These are phyloP conservation scores for Leccinum brunneo-olivaceum DNA, from an alignment of 1,284 basidiomycete genomes.

Conservation along the genomic window DNA sequence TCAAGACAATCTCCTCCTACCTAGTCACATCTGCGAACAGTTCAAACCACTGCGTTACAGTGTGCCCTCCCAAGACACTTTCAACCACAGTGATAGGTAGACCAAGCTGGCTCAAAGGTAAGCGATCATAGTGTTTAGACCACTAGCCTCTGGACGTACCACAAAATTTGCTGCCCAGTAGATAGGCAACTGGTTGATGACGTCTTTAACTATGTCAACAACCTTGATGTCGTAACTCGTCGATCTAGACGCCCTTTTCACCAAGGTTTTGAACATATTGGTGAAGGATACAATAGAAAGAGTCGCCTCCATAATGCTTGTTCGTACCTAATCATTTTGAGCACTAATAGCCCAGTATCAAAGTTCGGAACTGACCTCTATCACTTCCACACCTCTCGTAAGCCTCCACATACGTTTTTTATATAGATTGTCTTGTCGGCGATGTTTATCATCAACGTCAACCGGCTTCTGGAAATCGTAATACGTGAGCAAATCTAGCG, in stretches of 20 bases:
- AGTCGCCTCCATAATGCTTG: slow-evolving; percentile 10
- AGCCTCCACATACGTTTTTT: slow-evolving; percentile 18
- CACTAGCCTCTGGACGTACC: slow-evolving; percentile 33
- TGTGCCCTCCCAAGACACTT: slow-evolving; percentile 42
- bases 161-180: slow-evolving; percentile 60
- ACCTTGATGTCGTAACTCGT: slow-evolving; percentile 35
- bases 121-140: slow-evolving; percentile 19
- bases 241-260: slow-evolving; percentile 13
- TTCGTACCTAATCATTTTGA: slow-evolving; percentile 9
- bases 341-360: background rate
- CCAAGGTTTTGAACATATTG: slow-evolving; percentile 9
- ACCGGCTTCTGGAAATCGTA: slow-evolving; percentile 22
- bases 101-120: slow-evolving; percentile 35
- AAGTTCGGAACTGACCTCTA: slow-evolving; percentile 16
- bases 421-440: slow-evolving; percentile 9
- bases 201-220: slow-evolving; percentile 68
- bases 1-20: slow-evolving; percentile 25
- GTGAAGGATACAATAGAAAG: slow-evolving; percentile 10
- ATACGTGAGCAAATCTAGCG: slow-evolving; percentile 10
- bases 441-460: background rate
- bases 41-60: slow-evolving; percentile 43
- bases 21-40: slow-evolving; percentile 50
- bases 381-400: slow-evolving; percentile 8
- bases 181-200: slow-evolving; percentile 61
- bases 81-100: slow-evolving; percentile 54